A percentile compares a stretch with the other conserved stretches of the same genome.
Evolutionary conservation across 2,329 filamentous ascomycete species (phyloP).

Genomic region (Ophiostoma triangulosporum): DNA sequence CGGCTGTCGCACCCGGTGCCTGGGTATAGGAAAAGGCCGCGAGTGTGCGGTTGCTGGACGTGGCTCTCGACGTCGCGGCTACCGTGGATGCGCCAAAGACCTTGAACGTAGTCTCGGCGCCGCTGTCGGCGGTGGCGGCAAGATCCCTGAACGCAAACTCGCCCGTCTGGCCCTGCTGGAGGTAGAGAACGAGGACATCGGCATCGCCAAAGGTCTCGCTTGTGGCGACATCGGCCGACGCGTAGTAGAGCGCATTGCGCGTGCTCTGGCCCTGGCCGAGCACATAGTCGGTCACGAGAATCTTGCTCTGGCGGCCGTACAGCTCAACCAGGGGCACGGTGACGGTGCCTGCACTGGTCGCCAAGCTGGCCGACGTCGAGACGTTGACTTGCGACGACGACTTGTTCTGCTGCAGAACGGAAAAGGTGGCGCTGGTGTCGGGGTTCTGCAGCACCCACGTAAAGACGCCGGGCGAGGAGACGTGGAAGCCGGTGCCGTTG

Average conservation of each 20-base stretch:
- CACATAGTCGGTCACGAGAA: conserved; percentile 54
- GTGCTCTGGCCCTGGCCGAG: conserved; percentile 30
- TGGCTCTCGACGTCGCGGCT: background rate
- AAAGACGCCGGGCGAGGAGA: conserved; percentile 26
- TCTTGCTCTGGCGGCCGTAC: conserved; percentile 51
- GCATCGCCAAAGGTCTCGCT: conserved; percentile 28
- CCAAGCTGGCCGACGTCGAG: conserved; percentile 41
- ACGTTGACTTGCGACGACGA: conserved; percentile 30
- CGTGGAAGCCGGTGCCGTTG: conserved; percentile 34
- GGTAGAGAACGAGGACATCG: conserved; percentile 45
- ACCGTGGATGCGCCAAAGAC: background rate
- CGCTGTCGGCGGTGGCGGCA: background rate
- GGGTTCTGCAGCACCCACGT: conserved; percentile 40
- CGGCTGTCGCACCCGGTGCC: conserved; percentile 27
- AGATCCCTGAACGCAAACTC: conserved; percentile 33
- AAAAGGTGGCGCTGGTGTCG: conserved; percentile 35
- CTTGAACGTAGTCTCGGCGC: background rate
- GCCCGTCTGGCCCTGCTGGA: conserved; percentile 33
- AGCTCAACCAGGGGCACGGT: conserved; percentile 48
- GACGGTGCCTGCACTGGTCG: conserved; percentile 42
- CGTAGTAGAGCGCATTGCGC: conserved; percentile 40
- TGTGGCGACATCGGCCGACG: conserved; percentile 53
- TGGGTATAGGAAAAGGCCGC: background rate
- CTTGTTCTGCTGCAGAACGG: conserved; percentile 48
- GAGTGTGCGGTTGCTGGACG: background rate